These are phyloP conservation scores for Fomitopsis serialis DNA, from an alignment of 768 basidiomycete genomes.

Conservation along the genomic window DNA sequence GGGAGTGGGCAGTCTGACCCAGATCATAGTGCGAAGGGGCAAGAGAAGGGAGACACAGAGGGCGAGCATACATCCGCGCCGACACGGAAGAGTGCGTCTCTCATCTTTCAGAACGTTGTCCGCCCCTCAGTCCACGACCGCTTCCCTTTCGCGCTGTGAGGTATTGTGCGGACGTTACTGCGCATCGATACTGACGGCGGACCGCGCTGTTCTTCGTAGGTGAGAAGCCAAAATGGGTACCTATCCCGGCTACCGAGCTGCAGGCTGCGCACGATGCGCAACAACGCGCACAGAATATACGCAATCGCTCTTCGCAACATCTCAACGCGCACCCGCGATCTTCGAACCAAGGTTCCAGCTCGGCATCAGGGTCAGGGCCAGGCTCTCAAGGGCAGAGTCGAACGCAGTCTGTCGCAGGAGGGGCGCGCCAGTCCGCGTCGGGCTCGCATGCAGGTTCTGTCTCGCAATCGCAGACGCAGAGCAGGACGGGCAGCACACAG, in stretches of 20 bases:
- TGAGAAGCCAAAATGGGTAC: slow-evolving; percentile 58
- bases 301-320: slow-evolving; percentile 17
- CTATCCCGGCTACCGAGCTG: slow-evolving; percentile 51
- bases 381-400: slow-evolving; percentile 33
- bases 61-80: slow-evolving; percentile 22
- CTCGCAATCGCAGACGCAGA: slow-evolving; percentile 41
- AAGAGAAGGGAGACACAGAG: slow-evolving; percentile 15
- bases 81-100: slow-evolving; percentile 36
- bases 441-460: slow-evolving; percentile 27
- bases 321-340: slow-evolving; percentile 3
- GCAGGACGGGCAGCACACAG: slow-evolving; percentile 39
- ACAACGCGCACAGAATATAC: slow-evolving; percentile 14
- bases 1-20: slow-evolving; percentile 7
- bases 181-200: slow-evolving; percentile 3
- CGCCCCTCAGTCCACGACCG: background rate
- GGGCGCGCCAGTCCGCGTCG: slow-evolving; percentile 6
- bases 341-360: slow-evolving; percentile 3
- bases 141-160: slow-evolving; percentile 1
- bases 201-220: slow-evolving; percentile 21
- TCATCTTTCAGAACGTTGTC: slow-evolving; percentile 6
- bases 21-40: slow-evolving; percentile 16
- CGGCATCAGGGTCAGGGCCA: slow-evolving; percentile 23
- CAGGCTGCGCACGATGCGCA: slow-evolving; percentile 46
- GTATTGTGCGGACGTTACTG: background rate
- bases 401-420: slow-evolving; percentile 22